A percentile compares a stretch with the other conserved stretches of the same genome.
Evolutionary conservation across 495 filamentous ascomycete genomes (phyloP).

Genomic region (Delitschia confertaspora): DNA sequence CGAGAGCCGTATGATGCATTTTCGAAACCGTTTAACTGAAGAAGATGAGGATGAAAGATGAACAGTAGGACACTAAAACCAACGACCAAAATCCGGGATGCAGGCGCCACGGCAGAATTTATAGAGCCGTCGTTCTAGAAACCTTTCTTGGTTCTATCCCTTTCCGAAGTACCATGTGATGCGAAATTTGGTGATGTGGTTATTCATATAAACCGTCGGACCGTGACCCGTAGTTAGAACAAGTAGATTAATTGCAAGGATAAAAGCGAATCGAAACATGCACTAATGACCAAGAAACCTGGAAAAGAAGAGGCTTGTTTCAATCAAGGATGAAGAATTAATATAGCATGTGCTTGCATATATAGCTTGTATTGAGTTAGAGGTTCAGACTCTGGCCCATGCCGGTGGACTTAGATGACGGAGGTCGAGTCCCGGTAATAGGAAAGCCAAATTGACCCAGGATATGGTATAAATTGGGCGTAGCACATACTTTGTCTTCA

Average conservation of each 20-base stretch:
- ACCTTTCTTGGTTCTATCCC: background rate
- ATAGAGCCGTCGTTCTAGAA: background rate
- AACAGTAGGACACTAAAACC: background rate
- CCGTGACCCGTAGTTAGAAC: constrained; percentile 9
- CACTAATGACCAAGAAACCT: no score
- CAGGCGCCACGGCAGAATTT: constrained; percentile 1
- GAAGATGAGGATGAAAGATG: background rate
- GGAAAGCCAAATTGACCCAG: no score
- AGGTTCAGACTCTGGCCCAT: no score
- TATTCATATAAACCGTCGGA: constrained; percentile 25
- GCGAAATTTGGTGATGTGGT: constrained; percentile 1
- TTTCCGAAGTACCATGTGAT: constrained; percentile 1
- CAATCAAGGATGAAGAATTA: no score
- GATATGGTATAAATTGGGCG: no score
- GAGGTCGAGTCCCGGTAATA: no score
- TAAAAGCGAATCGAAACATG: constrained; percentile 19
- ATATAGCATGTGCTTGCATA: no score
- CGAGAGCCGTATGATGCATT: constrained; percentile 8
- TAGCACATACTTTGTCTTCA: no score
- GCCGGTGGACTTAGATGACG: no score
- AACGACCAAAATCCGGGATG: constrained; percentile 2
- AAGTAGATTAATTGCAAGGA: constrained; percentile 19
- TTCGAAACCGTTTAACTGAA: background rate
- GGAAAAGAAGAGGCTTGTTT: no score
- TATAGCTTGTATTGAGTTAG: no score